Evolutionary conservation across 2,329 filamentous ascomycete genomes (phyloP).

Genomic region (Diplodia sapinea): DNA sequence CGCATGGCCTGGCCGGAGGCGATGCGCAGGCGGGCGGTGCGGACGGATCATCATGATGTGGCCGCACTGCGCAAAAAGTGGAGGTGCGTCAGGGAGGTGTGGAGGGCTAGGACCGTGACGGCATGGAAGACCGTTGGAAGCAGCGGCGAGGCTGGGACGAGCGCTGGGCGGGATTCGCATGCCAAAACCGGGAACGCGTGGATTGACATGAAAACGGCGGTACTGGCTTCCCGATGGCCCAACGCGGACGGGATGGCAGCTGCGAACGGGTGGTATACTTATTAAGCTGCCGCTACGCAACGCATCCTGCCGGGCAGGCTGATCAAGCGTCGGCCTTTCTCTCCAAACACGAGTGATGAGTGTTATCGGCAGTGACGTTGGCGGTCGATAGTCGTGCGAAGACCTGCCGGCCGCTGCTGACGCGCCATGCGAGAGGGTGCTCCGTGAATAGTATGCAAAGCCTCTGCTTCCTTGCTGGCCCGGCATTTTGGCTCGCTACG

Average conservation of each 20-base stretch:
- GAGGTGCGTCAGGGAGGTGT: conserved; percentile 37
- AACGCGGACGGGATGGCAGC: conserved; percentile 22
- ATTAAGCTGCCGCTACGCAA: background rate
- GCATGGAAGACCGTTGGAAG: conserved; percentile 30
- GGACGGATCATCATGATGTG: conserved; percentile 28
- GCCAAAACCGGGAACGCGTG: conserved; percentile 31
- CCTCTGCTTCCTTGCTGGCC: conserved; percentile 7
- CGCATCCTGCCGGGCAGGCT: background rate
- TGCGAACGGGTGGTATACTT: conserved; percentile 19
- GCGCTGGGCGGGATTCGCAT: conserved; percentile 28
- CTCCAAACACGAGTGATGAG: background rate
- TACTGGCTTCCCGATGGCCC: conserved; percentile 6
- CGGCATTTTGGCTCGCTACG: conserved; percentile 12
- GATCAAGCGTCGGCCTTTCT: conserved; percentile 9
- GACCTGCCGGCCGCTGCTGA: conserved; percentile 4
- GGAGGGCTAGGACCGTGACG: conserved; percentile 38
- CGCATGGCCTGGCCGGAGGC: conserved; percentile 13
- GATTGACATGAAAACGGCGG: conserved; percentile 28
- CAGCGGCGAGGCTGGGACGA: conserved; percentile 29
- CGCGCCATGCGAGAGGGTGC: too few relatives aligned
- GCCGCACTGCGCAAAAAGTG: conserved; percentile 36
- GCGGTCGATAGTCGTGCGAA: background rate
- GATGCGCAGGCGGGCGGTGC: background rate
- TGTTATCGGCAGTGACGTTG: conserved; percentile 3
- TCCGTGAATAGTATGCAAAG: background rate